Base-by-base conservation (phyloP, 2,329 filamentous ascomycete genomes). In the Paradendryphiella salina region DNA sequence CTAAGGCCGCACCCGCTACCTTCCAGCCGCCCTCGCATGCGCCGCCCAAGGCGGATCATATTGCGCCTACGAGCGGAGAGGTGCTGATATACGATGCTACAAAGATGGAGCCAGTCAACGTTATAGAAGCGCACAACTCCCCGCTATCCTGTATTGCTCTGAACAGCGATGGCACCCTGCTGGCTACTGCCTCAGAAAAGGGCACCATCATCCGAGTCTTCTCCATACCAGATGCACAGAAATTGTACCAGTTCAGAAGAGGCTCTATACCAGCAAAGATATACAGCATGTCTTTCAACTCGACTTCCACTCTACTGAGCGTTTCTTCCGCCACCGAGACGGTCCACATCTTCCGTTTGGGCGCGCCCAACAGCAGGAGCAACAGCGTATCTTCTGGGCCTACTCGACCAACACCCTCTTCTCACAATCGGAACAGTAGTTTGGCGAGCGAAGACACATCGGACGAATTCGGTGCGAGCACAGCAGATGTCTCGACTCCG, bases 241-340 rank as follows among this genome's bases (percentile, higher is more conserved):
- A 97, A 73, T 81, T 99, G 14, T 97, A 92, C 73, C 93, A 99
- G 71, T 99, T 99, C 76, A 85, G 94, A 52, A 85, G 94, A 58
- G 94, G 94, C 35, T 96, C 93, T 2, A 96, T 96, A 74, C 94
- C 94, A 0, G 92, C 92, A 1, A 88, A 90, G 33, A 99, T 99
- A 63, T 96, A 92, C 76, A 96, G 91, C 82, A 96, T 99, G 91
- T 96, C 92, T 1, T 99, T 99, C 77, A 99, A 99, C 73, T 86
- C 91, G 41, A 91, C 89, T 52, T 96, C 92, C 2, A 96, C 92
- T 1, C 80, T 99, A 9, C 83, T 99, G 29, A 96, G 92, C 67
- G 92, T 99, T 33, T 97, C 94, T 4, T 97, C 93, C 3, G 92
- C 91, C 1, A 96, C 92, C 0, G 94, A 99, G 67, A 99, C 94